phyloP scores from a whole-genome alignment of 176 grass and related monocot species.

The Zoysia pacifica region DNA sequence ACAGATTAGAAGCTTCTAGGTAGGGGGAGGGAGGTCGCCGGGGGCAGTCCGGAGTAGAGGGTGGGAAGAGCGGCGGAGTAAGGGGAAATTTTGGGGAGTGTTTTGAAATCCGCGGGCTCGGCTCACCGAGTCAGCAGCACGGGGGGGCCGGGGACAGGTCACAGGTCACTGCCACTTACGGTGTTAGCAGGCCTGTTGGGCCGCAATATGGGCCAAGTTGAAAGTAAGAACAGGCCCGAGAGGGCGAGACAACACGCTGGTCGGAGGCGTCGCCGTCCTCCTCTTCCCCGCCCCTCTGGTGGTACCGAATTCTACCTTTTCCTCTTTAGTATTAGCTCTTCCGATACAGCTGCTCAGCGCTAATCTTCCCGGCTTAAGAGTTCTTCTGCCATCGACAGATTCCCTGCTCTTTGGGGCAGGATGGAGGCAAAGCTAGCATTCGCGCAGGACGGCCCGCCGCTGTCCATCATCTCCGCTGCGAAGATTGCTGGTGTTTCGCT shows the following conservation, averaged over 20 bases:
- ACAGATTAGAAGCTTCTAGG: constrained; percentile 28
- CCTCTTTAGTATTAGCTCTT: background rate
- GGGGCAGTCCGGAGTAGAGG: no score
- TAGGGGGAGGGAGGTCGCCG: no score
- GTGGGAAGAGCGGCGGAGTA: background rate
- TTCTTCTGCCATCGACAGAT: constrained; percentile 6
- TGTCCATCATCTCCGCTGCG: constrained; percentile 69
- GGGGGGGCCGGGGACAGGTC: no score
- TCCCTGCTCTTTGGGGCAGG: background rate
- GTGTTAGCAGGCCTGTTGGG: no score
- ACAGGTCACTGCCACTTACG: no score
- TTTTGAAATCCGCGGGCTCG: constrained; percentile 13
- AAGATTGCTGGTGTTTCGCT: constrained; percentile 62
- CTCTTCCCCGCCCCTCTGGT: background rate
- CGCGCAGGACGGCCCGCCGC: constrained; percentile 59
- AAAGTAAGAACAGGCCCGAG: background rate
- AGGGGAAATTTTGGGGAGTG: background rate
- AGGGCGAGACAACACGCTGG: background rate
- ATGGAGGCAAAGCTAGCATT: constrained; percentile 64
- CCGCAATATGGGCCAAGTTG: background rate
- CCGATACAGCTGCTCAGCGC: background rate
- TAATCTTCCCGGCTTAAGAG: background rate
- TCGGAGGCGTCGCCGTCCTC: background rate
- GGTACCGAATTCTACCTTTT: background rate
- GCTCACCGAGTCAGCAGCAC: no score